phyloP scores from a whole-genome alignment of 139 green algal genomes.

The Chlamydomonas sphaeroides region DNA sequence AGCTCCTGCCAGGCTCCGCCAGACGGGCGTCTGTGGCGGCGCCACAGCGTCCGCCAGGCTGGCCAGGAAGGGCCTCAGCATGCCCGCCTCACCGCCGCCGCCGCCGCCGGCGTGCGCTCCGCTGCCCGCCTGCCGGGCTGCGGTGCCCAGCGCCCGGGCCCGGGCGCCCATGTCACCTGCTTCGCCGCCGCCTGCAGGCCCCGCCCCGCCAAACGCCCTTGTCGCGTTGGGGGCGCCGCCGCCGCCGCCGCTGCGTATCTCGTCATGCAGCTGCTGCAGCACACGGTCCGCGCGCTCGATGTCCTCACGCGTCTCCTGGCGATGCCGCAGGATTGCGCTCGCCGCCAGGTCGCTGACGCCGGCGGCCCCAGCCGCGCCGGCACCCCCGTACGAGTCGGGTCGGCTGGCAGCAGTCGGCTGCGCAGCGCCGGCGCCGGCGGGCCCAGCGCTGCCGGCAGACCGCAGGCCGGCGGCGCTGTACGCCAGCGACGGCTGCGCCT shows the following conservation, averaged over 20 bases:
- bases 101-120: too few species aligned
- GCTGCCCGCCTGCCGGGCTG: too few species aligned
- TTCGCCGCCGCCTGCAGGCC: too few species aligned
- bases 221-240: too few species aligned
- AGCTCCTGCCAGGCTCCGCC: neutral
- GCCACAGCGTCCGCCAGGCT: slow-evolving; percentile 2
- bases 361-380: neutral
- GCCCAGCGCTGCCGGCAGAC: neutral
- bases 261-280: slow-evolving; percentile 7
- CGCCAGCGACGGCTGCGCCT: too few species aligned
- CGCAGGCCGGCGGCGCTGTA: neutral
- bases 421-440: too few species aligned
- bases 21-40: slow-evolving; percentile 8
- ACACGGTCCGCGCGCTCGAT: neutral
- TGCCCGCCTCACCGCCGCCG: neutral
- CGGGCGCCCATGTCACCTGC: too few species aligned
- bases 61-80: slow-evolving; percentile 21
- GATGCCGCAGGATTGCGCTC: slow-evolving; percentile 13
- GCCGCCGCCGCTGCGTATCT: neutral
- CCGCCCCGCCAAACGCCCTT: too few species aligned
- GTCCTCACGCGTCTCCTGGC: neutral
- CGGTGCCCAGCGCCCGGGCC: too few species aligned
- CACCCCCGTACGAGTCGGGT: too few species aligned
- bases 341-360: slow-evolving; percentile 5
- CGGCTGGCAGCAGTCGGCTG: too few species aligned